phyloP scores from a whole-genome alignment of 2,329 filamentous ascomycete species.

The Sclerotinia minor region DNA sequence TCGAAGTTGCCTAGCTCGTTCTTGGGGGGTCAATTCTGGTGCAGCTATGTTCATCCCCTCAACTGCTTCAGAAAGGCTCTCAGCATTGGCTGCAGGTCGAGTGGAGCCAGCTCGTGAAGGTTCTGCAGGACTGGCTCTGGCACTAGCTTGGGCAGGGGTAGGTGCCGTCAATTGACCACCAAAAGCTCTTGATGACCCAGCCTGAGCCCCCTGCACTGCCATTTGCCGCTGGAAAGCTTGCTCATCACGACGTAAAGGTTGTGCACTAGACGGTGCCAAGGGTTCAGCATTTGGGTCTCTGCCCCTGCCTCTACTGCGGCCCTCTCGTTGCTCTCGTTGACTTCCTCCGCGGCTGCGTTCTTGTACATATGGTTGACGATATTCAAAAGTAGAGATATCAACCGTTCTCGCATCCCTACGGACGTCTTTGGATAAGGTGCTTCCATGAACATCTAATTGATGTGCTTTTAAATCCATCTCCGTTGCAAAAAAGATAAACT shows the following conservation, averaged over 20 bases:
- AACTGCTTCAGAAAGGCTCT: constrained; percentile 13
- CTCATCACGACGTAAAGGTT: constrained; percentile 81
- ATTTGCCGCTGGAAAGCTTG: constrained; percentile 89
- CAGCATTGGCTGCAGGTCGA: constrained; percentile 27
- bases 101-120: constrained; percentile 26
- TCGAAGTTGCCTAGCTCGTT: constrained; percentile 76
- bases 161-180: constrained; percentile 71
- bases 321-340: constrained; percentile 44
- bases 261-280: constrained; percentile 72
- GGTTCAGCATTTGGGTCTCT: constrained; percentile 86
- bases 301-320: constrained; percentile 60
- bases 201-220: constrained; percentile 86
- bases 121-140: constrained; percentile 21
- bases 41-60: constrained; percentile 46
- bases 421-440: constrained; percentile 77
- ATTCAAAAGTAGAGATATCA: constrained; percentile 84
- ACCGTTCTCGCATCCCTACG: constrained; percentile 81
- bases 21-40: constrained; percentile 66
- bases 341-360: constrained; percentile 52
- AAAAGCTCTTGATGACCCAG: constrained; percentile 76
- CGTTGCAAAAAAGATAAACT: constrained; percentile 94
- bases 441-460: constrained; percentile 79
- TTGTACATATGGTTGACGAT: constrained; percentile 68
- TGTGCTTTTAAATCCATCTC: constrained; percentile 95
- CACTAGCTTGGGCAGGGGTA: constrained; percentile 45